These are phyloP conservation scores for Fraxinus cuspidata DNA, from an alignment of 257 asterid species.

Conservation along the genomic window DNA sequence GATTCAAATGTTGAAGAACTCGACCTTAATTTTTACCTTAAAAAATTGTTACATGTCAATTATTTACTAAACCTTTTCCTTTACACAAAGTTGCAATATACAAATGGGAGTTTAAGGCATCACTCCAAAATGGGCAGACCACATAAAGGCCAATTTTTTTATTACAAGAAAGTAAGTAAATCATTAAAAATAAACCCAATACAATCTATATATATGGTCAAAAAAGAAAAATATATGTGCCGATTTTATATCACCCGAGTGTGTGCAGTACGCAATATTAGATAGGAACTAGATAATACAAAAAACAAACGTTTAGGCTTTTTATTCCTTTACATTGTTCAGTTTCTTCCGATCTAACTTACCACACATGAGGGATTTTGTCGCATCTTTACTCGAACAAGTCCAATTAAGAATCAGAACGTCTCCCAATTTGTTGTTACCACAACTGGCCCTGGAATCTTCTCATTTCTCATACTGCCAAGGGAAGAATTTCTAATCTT, in stretches of 20 bases:
- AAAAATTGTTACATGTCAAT: not conserved
- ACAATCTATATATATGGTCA: too few species aligned
- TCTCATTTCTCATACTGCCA: constrained; percentile 38
- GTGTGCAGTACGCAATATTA: not conserved
- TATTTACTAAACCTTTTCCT: constrained; percentile 4
- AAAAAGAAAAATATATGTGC: constrained; percentile 15
- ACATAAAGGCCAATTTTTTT: constrained; percentile 21
- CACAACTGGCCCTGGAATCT: constrained; percentile 49
- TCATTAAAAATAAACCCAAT: too few species aligned
- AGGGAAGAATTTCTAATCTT: constrained; percentile 56
- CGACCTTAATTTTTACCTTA: not conserved
- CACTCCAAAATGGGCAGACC: constrained; percentile 17
- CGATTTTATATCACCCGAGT: constrained; percentile 11
- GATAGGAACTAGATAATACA: not conserved
- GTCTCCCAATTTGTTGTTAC: constrained; percentile 89
- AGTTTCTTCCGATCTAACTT: not conserved
- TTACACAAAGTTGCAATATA: constrained; percentile 19
- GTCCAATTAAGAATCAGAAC: constrained; percentile 36
- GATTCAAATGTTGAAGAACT: too few species aligned
- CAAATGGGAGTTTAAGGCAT: constrained; percentile 2
- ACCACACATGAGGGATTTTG: too few species aligned
- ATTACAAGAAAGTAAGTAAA: constrained; percentile 1
- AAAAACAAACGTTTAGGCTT: not conserved
- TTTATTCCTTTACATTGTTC: not conserved
- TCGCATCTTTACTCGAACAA: too few species aligned